Evolutionary conservation across 441 rosid genomes (phyloP).

Genomic region (Croton setiger): DNA sequence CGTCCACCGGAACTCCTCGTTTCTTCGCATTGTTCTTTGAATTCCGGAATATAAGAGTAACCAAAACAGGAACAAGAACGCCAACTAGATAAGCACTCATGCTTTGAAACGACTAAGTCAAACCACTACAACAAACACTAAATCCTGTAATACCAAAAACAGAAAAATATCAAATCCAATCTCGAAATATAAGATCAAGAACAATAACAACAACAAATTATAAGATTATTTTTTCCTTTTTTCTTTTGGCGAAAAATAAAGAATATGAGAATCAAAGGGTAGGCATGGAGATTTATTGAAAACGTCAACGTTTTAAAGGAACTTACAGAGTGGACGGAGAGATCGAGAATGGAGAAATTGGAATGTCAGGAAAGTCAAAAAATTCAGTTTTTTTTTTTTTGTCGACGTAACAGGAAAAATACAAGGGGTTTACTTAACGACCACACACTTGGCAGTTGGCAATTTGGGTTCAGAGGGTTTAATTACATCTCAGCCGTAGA

Average conservation of each 20-base stretch:
- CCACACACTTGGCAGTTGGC: conserved; percentile 22
- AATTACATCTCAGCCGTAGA: conserved; percentile 15
- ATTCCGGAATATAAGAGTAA: conserved; percentile 58
- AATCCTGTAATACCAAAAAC: conserved; percentile 16
- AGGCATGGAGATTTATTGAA: conserved; percentile 2
- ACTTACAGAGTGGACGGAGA: conserved; percentile 30
- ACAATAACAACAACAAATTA: background rate
- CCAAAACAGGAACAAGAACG: conserved; percentile 65
- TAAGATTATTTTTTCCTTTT: background rate
- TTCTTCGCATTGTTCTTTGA: conserved; percentile 51
- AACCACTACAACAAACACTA: background rate
- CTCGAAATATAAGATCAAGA: background rate
- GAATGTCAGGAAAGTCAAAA: conserved; percentile 25
- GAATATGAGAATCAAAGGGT: background rate
- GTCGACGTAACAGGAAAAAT: background rate
- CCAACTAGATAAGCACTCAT: conserved; percentile 83
- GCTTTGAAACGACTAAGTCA: conserved; percentile 13
- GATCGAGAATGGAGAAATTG: conserved; percentile 33
- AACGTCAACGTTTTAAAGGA: conserved; percentile 3
- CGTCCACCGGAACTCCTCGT: conserved; percentile 77
- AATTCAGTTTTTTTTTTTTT: background rate
- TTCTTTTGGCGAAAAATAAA: background rate
- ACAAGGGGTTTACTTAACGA: background rate
- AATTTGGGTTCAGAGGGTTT: background rate
- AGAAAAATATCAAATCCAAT: too few species aligned